Evolutionary conservation across 1,284 basidiomycete species (phyloP).

Genomic region (Ceratobasidium sp.): DNA sequence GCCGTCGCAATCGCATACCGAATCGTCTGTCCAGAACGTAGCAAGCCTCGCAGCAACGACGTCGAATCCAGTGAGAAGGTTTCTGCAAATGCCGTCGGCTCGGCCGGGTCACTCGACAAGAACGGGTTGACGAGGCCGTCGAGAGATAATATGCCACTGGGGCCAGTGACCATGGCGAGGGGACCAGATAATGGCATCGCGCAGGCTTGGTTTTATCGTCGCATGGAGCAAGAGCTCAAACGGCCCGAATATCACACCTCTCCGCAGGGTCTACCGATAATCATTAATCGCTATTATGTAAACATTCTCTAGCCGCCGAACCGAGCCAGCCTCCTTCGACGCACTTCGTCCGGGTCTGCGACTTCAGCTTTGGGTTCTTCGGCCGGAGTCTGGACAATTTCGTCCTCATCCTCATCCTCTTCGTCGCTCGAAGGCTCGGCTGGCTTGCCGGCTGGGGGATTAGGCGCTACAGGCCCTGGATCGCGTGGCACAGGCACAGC

Average conservation of each 20-base stretch:
- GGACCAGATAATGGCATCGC: neutral
- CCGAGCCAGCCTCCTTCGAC: slow-evolving; percentile 73
- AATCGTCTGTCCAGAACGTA: slow-evolving; percentile 10
- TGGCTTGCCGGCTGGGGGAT: slow-evolving; percentile 41
- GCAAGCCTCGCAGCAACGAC: slow-evolving; percentile 14
- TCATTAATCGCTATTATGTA: neutral
- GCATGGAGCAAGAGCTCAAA: neutral
- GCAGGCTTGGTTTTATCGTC: neutral
- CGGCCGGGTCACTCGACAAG: slow-evolving; percentile 14
- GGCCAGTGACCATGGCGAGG: slow-evolving; percentile 5
- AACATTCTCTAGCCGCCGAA: slow-evolving; percentile 55
- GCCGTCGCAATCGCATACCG: slow-evolving; percentile 19
- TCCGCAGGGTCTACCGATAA: neutral
- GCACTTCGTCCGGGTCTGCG: slow-evolving; percentile 73
- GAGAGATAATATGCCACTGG: slow-evolving; percentile 26
- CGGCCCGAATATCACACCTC: slow-evolving; percentile 20
- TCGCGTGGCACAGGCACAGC: slow-evolving; percentile 39
- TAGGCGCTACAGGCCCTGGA: neutral
- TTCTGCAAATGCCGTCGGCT: slow-evolving; percentile 30
- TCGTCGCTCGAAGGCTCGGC: slow-evolving; percentile 47
- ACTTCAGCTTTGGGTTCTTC: slow-evolving; percentile 45
- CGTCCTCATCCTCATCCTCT: slow-evolving; percentile 46
- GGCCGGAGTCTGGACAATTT: slow-evolving; percentile 40
- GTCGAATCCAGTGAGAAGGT: slow-evolving; percentile 27
- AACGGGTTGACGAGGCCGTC: slow-evolving; percentile 34